phyloP scores from a whole-genome alignment of 2,329 filamentous ascomycete species.

The Apiospora koreana region DNA sequence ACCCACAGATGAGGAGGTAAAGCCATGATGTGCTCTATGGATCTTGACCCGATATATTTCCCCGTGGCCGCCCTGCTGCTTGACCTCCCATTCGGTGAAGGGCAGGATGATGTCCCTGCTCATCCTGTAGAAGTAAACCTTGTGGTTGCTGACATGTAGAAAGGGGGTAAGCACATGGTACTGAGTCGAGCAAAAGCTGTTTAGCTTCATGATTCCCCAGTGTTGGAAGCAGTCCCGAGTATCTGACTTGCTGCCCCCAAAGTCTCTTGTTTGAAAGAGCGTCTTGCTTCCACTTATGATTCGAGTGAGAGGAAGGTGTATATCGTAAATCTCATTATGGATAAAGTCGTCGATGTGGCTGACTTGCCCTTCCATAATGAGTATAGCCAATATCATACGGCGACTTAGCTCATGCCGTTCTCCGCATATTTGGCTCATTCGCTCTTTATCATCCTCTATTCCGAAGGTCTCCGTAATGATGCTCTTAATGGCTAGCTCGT shows the following conservation, averaged over 20 bases:
- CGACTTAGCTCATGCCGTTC: neutral
- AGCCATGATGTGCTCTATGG: too few species aligned
- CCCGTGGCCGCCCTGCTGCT: too few species aligned
- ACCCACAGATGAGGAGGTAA: too few species aligned
- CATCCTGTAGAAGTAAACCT: too few species aligned
- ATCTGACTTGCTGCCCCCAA: neutral
- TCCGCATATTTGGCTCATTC: neutral
- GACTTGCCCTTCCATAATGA: neutral
- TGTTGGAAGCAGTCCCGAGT: neutral
- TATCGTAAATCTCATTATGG: neutral
- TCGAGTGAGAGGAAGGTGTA: neutral
- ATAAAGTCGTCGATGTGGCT: neutral
- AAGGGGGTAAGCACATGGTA: conserved; percentile 2
- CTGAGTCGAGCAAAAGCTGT: neutral
- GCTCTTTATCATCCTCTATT: neutral
- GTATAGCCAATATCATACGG: conserved; percentile 5
- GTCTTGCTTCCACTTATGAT: too few species aligned
- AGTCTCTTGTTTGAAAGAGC: too few species aligned
- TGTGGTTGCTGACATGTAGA: neutral
- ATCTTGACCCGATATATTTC: too few species aligned
- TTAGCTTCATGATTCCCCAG: neutral
- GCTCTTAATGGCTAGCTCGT: neutral
- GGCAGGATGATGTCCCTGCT: too few species aligned
- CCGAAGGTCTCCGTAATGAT: neutral
- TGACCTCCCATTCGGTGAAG: too few species aligned